phyloP scores from a whole-genome alignment of 441 rosid species.

The Gossypium davidsonii region DNA sequence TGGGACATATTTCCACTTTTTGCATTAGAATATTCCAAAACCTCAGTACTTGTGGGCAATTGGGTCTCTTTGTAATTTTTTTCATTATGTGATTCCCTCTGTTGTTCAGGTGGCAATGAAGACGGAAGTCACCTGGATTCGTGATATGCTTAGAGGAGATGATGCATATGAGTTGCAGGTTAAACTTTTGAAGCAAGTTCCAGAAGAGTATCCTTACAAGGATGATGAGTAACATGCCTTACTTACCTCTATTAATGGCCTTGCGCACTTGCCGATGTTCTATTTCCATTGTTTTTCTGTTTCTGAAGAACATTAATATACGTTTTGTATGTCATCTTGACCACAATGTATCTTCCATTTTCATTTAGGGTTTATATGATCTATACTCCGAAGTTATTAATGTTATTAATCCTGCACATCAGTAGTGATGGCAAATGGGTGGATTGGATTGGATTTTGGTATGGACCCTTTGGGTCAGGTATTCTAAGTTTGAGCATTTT shows the following conservation, averaged over 20 bases:
- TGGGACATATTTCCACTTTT: neutral
- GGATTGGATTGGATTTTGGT: neutral
- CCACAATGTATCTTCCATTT: neutral
- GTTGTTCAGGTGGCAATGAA: constrained; percentile 75
- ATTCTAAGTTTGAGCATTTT: too few relatives aligned
- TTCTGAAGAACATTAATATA: neutral
- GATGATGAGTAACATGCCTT: constrained; percentile 52
- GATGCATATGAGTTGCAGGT: constrained; percentile 85
- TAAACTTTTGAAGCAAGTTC: constrained; percentile 72
- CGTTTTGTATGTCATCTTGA: neutral
- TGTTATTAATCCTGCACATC: neutral
- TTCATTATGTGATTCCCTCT: neutral
- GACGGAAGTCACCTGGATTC: constrained; percentile 84
- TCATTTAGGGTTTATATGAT: neutral
- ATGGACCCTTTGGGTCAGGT: neutral
- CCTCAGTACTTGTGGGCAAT: neutral
- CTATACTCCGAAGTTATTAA: neutral
- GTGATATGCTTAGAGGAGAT: constrained; percentile 81
- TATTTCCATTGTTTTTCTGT: neutral
- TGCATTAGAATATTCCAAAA: neutral
- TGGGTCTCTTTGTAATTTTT: neutral
- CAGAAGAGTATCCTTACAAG: constrained; percentile 95
- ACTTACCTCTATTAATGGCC: neutral
- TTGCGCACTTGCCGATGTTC: neutral
- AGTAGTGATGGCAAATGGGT: neutral